These are phyloP conservation scores for Voacanga thouarsii DNA, from an alignment of 257 asterid genomes.

Conservation along the genomic window DNA sequence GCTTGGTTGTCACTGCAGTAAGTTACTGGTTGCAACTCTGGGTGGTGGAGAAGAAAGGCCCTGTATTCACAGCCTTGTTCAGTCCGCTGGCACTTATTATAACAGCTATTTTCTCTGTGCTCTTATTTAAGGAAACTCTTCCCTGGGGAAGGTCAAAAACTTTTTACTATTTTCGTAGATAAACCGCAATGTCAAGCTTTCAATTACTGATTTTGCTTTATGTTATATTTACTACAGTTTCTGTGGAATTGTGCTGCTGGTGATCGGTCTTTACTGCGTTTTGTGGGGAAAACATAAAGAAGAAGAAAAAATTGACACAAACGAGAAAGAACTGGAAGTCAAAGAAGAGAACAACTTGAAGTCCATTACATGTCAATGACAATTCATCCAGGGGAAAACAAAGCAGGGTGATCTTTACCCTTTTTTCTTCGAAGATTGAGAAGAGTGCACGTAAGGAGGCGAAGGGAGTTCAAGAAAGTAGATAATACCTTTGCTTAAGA, in stretches of 20 bases:
- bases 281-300: slow-evolving; percentile 43
- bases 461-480: no score
- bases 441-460: neutral
- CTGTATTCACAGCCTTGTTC: slow-evolving; percentile 47
- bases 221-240: slow-evolving; percentile 21
- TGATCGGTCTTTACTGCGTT: slow-evolving; percentile 38
- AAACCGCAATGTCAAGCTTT: neutral
- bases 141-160: slow-evolving; percentile 51
- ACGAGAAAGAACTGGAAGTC: neutral
- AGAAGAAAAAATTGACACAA: neutral
- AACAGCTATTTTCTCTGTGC: slow-evolving; percentile 45
- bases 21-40: slow-evolving; percentile 44
- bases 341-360: neutral
- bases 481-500: no score
- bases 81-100: slow-evolving; percentile 48
- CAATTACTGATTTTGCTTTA: neutral
- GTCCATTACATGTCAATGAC: slow-evolving; percentile 6
- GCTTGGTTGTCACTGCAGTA: slow-evolving; percentile 45
- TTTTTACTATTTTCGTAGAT: neutral
- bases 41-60: slow-evolving; percentile 58
- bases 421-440: neutral
- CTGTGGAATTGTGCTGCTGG: slow-evolving; percentile 36
- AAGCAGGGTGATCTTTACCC: no score
- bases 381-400: neutral
- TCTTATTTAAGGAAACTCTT: slow-evolving; percentile 51